Conservation (phyloP, 805 yeast genomes). For the Candida anglica region DNA sequence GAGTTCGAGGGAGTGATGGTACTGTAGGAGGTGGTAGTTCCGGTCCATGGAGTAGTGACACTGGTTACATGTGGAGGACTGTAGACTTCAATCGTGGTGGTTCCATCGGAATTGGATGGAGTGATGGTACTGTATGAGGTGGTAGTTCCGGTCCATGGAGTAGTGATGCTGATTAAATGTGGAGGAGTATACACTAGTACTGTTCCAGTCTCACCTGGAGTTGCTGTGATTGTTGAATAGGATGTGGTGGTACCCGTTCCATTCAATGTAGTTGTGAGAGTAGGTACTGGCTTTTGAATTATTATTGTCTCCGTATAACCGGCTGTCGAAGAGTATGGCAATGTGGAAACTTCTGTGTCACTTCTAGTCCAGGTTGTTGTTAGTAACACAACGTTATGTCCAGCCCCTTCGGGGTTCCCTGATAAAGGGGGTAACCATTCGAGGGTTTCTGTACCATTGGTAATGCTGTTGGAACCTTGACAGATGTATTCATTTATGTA, state of each 20-base stretch:
- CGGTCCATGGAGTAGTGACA: slow-evolving; percentile 8
- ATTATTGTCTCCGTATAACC: slow-evolving; percentile 17
- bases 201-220: slow-evolving; percentile 7
- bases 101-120: slow-evolving; percentile 10
- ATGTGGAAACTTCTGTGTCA: slow-evolving; percentile 15
- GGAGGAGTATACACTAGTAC: slow-evolving; percentile 10
- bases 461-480: neutral
- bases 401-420: neutral
- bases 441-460: slow-evolving; percentile 1
- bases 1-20: no score
- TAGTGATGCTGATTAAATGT: slow-evolving; percentile 9
- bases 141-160: slow-evolving; percentile 5
- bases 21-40: slow-evolving; percentile 3
- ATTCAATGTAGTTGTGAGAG: slow-evolving; percentile 8
- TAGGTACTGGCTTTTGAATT: slow-evolving; percentile 7
- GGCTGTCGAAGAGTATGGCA: slow-evolving; percentile 9
- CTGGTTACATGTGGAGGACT: slow-evolving; percentile 14
- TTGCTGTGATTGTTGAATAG: neutral
- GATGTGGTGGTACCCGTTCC: slow-evolving; percentile 8
- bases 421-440: neutral
- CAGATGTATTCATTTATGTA: slow-evolving; percentile 12
- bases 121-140: slow-evolving; percentile 2
- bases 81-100: slow-evolving; percentile 9
- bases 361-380: slow-evolving; percentile 18
- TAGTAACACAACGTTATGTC: slow-evolving; percentile 5